These are phyloP conservation scores for Abelmoschus esculentus DNA, from an alignment of 345 rosid species.

Conservation along the genomic window DNA sequence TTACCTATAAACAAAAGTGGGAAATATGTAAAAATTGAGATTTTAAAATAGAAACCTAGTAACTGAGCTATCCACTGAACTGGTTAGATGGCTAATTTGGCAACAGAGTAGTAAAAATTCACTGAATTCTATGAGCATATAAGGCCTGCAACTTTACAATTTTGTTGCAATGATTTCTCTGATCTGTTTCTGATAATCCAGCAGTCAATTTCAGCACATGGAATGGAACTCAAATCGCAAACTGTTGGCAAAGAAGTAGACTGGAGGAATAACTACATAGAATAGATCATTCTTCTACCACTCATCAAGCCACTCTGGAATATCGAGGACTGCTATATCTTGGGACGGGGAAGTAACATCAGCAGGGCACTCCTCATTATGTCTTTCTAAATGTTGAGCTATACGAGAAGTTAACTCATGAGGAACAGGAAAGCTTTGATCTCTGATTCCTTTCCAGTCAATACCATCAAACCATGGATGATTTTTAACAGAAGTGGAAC, in stretches of 20 bases:
- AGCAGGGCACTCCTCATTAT: constrained; percentile 26
- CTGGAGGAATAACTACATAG: not conserved
- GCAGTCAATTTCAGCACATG: not conserved
- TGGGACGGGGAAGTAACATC: constrained; percentile 29
- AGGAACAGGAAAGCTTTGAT: constrained; percentile 47
- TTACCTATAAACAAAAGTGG: constrained; percentile 28
- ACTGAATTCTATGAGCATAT: constrained; percentile 2
- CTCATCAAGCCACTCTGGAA: constrained; percentile 69
- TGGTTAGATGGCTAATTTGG: constrained; percentile 22
- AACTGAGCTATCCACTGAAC: constrained; percentile 23
- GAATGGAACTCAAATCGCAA: constrained; percentile 4
- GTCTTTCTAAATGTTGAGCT: constrained; percentile 38
- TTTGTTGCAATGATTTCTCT: not conserved
- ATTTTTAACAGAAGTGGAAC: constrained; percentile 44
- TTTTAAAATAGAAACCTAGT: not conserved
- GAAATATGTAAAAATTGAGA: constrained; percentile 2
- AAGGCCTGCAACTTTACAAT: constrained; percentile 17
- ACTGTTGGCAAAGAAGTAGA: not conserved
- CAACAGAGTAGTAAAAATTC: not conserved
- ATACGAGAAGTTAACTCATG: constrained; percentile 47
- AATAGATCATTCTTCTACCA: constrained; percentile 45
- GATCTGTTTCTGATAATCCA: not conserved
- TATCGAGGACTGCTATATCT: constrained; percentile 37
- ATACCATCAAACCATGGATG: constrained; percentile 72
- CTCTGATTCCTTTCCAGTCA: constrained; percentile 54